Conservation (phyloP, 2,329 filamentous ascomycete species). For the Phyllachora maydis region DNA sequence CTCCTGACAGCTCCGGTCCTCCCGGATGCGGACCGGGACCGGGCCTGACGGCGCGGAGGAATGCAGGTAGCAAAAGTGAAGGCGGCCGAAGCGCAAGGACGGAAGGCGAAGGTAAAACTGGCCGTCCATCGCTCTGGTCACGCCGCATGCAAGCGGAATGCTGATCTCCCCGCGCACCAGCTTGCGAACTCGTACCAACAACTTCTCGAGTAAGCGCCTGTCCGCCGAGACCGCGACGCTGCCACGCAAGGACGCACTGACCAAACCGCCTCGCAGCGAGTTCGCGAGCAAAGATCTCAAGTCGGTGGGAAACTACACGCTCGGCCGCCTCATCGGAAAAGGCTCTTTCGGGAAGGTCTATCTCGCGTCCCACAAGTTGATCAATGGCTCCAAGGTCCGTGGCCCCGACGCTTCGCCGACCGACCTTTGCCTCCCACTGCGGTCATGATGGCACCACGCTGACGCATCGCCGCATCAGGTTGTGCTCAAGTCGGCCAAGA, state of each 20-base stretch:
- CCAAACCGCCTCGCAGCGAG: conserved; percentile 37
- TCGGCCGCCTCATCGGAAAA: conserved; percentile 86
- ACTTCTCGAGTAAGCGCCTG: conserved; percentile 59
- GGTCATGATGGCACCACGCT: neutral
- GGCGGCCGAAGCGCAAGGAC: conserved; percentile 34
- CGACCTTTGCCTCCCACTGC: too few relatives aligned
- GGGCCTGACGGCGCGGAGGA: conserved; percentile 11
- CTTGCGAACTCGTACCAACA: conserved; percentile 95
- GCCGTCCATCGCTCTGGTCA: neutral
- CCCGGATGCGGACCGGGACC: conserved; percentile 7
- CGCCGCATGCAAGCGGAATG: neutral
- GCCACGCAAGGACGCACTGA: conserved; percentile 1
- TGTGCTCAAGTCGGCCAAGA: conserved; percentile 94
- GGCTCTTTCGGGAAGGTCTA: conserved; percentile 98
- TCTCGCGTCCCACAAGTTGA: conserved; percentile 87
- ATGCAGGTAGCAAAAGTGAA: conserved; percentile 34
- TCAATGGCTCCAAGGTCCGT: conserved; percentile 84
- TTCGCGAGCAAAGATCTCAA: conserved; percentile 83
- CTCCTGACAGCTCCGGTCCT: too few relatives aligned
- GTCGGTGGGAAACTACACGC: conserved; percentile 83
- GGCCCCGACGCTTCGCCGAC: conserved; percentile 1
- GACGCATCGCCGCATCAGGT: conserved; percentile 34
- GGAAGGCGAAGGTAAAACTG: conserved; percentile 35
- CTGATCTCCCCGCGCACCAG: conserved; percentile 20
- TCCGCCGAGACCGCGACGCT: conserved; percentile 1